Conservation (phyloP, 2,329 filamentous ascomycete species). For the Beauveria bassiana region DNA sequence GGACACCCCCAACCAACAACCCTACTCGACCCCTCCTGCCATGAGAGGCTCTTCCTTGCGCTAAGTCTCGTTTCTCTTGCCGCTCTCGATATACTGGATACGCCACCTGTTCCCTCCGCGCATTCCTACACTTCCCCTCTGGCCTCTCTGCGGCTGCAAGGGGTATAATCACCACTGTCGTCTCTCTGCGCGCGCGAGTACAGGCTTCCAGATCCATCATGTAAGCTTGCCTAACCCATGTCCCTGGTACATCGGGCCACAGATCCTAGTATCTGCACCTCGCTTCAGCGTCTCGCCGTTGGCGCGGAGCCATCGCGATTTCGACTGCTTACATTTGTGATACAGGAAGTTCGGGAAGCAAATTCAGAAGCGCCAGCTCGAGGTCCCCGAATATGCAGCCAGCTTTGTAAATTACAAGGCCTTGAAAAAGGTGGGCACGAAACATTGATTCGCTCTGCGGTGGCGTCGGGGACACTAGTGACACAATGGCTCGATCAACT, state of each 20-base stretch:
- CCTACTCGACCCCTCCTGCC: constrained; percentile 6
- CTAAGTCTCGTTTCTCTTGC: neutral
- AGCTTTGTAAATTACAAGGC: constrained; percentile 99
- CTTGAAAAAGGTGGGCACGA: constrained; percentile 75
- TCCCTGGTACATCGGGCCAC: neutral
- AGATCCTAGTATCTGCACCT: neutral
- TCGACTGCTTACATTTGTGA: constrained; percentile 6
- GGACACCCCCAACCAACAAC: neutral
- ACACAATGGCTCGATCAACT: neutral
- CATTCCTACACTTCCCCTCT: neutral
- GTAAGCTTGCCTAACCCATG: constrained; percentile 21
- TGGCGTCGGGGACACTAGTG: neutral
- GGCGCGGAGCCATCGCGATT: neutral
- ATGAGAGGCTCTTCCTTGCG: constrained; percentile 2
- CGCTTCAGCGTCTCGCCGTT: neutral
- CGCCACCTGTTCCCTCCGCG: neutral
- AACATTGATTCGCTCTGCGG: neutral
- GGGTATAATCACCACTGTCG: neutral
- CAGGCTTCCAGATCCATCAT: constrained; percentile 22
- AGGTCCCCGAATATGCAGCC: constrained; percentile 97
- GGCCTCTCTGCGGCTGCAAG: neutral
- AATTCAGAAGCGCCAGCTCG: constrained; percentile 97
- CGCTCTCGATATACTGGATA: neutral
- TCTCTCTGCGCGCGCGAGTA: neutral
- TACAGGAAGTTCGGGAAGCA: constrained; percentile 99